Evolutionary conservation across 176 grass and related monocot genomes (phyloP).

Genomic region (Avena insularis): DNA sequence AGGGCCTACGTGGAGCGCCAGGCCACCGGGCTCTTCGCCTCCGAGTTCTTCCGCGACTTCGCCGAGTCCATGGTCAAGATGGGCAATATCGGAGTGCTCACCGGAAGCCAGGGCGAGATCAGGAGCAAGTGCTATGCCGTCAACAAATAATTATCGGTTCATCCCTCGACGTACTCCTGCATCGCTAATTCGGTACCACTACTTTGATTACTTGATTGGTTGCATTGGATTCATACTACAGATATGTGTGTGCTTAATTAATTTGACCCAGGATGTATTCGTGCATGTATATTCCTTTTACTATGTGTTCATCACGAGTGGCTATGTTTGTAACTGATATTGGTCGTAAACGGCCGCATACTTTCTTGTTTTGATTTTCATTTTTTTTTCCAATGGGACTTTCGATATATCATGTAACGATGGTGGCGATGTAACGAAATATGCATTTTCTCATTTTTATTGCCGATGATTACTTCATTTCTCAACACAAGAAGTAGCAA

Average conservation of each 20-base stretch:
- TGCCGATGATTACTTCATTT: background rate
- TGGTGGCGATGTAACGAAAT: background rate
- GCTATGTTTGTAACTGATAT: constrained; percentile 19
- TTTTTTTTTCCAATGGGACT: background rate
- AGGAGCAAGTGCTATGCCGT: constrained; percentile 64
- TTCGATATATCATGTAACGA: background rate
- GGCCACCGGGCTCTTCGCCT: constrained; percentile 40
- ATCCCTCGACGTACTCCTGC: background rate
- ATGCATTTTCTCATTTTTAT: background rate
- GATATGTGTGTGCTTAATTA: constrained; percentile 3
- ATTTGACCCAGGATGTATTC: background rate
- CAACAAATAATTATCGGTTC: constrained; percentile 16
- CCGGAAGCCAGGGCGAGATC: constrained; percentile 60
- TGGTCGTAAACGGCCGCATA: background rate
- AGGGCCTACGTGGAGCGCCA: constrained; percentile 66
- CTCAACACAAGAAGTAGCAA: background rate
- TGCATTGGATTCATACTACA: constrained; percentile 15
- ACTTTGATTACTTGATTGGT: background rate
- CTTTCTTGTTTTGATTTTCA: background rate
- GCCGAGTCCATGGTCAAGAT: constrained; percentile 69
- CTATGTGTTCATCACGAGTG: background rate
- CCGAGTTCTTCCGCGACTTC: constrained; percentile 67
- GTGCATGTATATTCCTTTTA: background rate
- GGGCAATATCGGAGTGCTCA: constrained; percentile 59
- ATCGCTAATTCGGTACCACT: background rate